Conservation (phyloP, 1,284 basidiomycete genomes). For the Fomitopsis pinicola region DNA sequence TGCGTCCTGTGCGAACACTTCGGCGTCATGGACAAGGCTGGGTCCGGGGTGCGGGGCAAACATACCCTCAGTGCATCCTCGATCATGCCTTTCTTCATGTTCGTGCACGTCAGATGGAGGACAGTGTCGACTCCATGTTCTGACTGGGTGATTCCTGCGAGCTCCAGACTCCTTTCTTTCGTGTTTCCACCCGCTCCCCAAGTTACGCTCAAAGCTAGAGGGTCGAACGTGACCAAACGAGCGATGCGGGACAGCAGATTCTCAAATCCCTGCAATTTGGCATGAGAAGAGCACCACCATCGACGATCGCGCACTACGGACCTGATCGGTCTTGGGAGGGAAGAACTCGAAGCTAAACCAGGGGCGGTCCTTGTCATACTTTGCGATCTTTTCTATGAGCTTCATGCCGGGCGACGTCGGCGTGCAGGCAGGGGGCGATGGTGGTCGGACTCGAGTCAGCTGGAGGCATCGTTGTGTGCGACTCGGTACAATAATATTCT, state of each 20-base stretch:
- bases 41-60: not conserved
- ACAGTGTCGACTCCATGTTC: slow-evolving; percentile 81
- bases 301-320: slow-evolving; percentile 23
- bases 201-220: slow-evolving; percentile 84
- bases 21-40: not conserved
- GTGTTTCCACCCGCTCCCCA: slow-evolving; percentile 98
- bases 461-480: not conserved
- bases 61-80: slow-evolving; percentile 79
- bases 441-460: not conserved
- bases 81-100: slow-evolving; percentile 88
- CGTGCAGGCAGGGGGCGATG: not conserved
- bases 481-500: not conserved
- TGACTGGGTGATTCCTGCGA: slow-evolving; percentile 69
- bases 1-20: slow-evolving; percentile 52
- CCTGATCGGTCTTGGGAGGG: slow-evolving; percentile 89
- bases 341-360: slow-evolving; percentile 96
- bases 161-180: slow-evolving; percentile 82
- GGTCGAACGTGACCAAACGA: slow-evolving; percentile 64
- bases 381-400: slow-evolving; percentile 58
- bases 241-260: slow-evolving; percentile 82
- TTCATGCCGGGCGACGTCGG: slow-evolving; percentile 47
- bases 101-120: slow-evolving; percentile 97
- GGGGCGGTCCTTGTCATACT: slow-evolving; percentile 40
- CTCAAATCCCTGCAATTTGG: slow-evolving; percentile 66
- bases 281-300: slow-evolving; percentile 10